Evolutionary conservation across 805 yeast species (phyloP).

Genomic region (Saccharomyces paradoxus): DNA sequence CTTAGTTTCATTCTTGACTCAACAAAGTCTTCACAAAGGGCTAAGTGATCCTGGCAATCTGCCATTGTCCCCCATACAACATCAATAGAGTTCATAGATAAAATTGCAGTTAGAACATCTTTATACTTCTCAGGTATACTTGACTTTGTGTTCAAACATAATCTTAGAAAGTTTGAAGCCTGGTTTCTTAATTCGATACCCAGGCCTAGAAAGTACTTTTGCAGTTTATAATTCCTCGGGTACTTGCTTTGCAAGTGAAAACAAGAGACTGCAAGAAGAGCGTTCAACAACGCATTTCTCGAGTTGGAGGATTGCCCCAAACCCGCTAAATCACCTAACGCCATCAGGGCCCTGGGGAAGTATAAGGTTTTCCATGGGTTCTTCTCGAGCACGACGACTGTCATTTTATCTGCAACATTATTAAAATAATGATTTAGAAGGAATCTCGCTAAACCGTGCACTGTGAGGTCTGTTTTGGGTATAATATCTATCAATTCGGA

Average conservation of each 20-base stretch:
- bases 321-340: slow-evolving; percentile 72
- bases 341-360: slow-evolving; percentile 73
- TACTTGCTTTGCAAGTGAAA: slow-evolving; percentile 71
- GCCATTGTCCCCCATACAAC: slow-evolving; percentile 88
- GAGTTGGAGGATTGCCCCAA: slow-evolving; percentile 69
- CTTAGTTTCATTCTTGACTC: slow-evolving; percentile 58
- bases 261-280: slow-evolving; percentile 72
- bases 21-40: slow-evolving; percentile 69
- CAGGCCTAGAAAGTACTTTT: slow-evolving; percentile 60
- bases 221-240: slow-evolving; percentile 54
- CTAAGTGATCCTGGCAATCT: slow-evolving; percentile 67
- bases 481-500: slow-evolving; percentile 17
- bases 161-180: slow-evolving; percentile 59
- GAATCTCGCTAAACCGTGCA: slow-evolving; percentile 64
- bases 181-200: slow-evolving; percentile 71
- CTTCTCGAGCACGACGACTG: slow-evolving; percentile 59
- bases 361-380: slow-evolving; percentile 88
- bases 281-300: slow-evolving; percentile 68
- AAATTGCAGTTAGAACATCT: slow-evolving; percentile 72
- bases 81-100: slow-evolving; percentile 82
- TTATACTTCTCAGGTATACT: slow-evolving; percentile 60
- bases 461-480: slow-evolving; percentile 55
- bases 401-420: slow-evolving; percentile 72
- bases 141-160: slow-evolving; percentile 45
- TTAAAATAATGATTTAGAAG: slow-evolving; percentile 63